phyloP scores from a whole-genome alignment of 2,329 filamentous ascomycete species.

The Calonectria crousiana region DNA sequence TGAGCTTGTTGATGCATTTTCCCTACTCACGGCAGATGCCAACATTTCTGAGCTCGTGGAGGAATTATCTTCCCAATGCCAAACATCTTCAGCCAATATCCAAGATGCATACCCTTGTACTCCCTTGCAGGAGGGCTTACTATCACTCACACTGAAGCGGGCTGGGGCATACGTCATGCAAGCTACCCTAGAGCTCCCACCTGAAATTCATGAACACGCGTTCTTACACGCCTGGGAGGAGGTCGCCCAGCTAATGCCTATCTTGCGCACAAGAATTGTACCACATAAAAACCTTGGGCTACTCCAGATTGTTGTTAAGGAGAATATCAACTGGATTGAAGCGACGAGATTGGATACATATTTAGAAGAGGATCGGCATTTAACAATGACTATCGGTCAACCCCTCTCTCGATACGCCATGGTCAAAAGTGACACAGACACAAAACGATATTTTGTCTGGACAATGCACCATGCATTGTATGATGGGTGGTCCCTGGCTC shows the following conservation, averaged over 20 bases:
- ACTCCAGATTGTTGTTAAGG: constrained; percentile 20
- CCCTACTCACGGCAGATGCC: background rate
- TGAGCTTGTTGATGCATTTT: background rate
- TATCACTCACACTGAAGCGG: constrained; percentile 44
- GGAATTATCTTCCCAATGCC: background rate
- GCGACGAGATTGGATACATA: background rate
- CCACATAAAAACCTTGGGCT: background rate
- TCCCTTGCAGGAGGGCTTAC: constrained; percentile 49
- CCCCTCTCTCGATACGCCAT: constrained; percentile 15
- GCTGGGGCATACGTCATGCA: constrained; percentile 35
- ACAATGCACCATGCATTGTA: constrained; percentile 46
- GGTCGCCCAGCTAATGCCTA: constrained; percentile 26
- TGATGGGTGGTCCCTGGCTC: constrained; percentile 45
- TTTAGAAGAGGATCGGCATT: background rate
- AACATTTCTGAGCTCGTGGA: background rate
- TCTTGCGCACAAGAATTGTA: constrained; percentile 53
- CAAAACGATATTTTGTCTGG: constrained; percentile 34
- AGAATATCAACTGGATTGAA: constrained; percentile 13
- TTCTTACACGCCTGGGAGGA: constrained; percentile 32
- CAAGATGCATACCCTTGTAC: constrained; percentile 52
- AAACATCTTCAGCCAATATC: constrained; percentile 5
- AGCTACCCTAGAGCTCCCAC: constrained; percentile 24
- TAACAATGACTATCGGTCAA: constrained; percentile 18
- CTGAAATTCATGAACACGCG: background rate
- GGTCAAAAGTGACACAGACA: background rate